A percentile compares a stretch with the other conserved stretches of the same genome.
Evolutionary conservation across 108 stramenopile species (phyloP).

Genomic region (Stephanodiscus minutulus): DNA sequence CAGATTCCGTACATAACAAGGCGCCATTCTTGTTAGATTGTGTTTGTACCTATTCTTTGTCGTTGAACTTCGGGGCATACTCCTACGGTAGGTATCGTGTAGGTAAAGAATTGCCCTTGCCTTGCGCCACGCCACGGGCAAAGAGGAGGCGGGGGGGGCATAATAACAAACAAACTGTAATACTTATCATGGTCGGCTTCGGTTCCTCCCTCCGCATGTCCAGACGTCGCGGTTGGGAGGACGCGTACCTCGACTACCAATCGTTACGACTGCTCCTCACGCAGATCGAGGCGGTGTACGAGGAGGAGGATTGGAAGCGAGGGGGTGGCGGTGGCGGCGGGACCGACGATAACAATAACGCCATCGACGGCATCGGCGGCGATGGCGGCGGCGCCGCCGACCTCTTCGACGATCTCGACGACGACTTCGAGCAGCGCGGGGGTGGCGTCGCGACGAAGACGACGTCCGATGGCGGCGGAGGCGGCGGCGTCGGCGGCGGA

Average conservation of each 20-base stretch:
- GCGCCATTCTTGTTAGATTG: too few relatives aligned
- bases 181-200: constrained; percentile 52
- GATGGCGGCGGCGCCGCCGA: not conserved
- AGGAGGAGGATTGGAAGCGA: constrained; percentile 53
- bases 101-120: too few relatives aligned
- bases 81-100: too few relatives aligned
- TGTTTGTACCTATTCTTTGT: too few relatives aligned
- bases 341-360: constrained; percentile 1
- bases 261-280: constrained; percentile 40
- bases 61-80: too few relatives aligned
- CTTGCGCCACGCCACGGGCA: too few relatives aligned
- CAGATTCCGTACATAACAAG: too few relatives aligned
- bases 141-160: too few relatives aligned
- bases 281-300: constrained; percentile 72
- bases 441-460: not conserved
- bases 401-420: not conserved
- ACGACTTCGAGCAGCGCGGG: too few relatives aligned
- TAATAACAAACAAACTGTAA: too few relatives aligned
- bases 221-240: constrained; percentile 52
- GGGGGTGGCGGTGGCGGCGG: not conserved
- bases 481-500: too few relatives aligned
- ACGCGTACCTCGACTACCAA: constrained; percentile 53
- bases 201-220: constrained; percentile 50
- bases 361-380: too few relatives aligned
- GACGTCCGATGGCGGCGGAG: not conserved